Conservation (phyloP, 805 yeast genomes). For the Candida alai region DNA sequence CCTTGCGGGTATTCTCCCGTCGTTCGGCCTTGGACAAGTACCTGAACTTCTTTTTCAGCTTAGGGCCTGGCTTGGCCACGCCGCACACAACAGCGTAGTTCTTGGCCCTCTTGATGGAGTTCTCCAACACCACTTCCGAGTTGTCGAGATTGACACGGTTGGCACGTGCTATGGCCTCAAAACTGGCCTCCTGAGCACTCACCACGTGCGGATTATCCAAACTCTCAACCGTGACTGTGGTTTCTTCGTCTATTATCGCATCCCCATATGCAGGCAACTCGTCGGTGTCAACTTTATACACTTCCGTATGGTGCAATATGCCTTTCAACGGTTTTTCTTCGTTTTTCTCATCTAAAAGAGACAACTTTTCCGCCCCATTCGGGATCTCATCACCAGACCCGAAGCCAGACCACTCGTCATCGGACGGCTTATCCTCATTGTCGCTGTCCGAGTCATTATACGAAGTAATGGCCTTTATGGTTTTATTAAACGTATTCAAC, state of each 20-base stretch:
- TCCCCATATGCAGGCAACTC: slow-evolving; percentile 13
- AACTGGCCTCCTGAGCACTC: slow-evolving; percentile 25
- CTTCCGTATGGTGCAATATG: slow-evolving; percentile 43
- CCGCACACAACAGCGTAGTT: slow-evolving; percentile 72
- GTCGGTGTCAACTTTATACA: slow-evolving; percentile 28
- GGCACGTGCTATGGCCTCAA: slow-evolving; percentile 49
- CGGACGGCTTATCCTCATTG: slow-evolving; percentile 21
- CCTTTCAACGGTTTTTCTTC: slow-evolving; percentile 25
- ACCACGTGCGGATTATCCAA: slow-evolving; percentile 42
- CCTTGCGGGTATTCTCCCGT: slow-evolving; percentile 41
- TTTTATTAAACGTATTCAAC: slow-evolving; percentile 52
- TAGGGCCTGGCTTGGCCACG: slow-evolving; percentile 36
- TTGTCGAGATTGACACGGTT: slow-evolving; percentile 69
- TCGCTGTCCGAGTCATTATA: slow-evolving; percentile 18
- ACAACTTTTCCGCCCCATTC: slow-evolving; percentile 15
- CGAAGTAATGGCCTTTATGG: slow-evolving; percentile 25
- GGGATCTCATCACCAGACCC: slow-evolving; percentile 19
- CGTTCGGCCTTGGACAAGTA: slow-evolving; percentile 82
- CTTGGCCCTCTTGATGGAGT: slow-evolving; percentile 74
- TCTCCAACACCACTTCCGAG: slow-evolving; percentile 66
- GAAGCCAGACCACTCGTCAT: slow-evolving; percentile 41
- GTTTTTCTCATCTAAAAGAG: slow-evolving; percentile 9
- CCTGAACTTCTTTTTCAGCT: slow-evolving; percentile 64
- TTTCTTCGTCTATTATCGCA: slow-evolving; percentile 44
- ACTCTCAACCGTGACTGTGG: slow-evolving; percentile 39